Evolutionary conservation across 2,329 filamentous ascomycete genomes (phyloP), one percentile per base, ranked within the genome.

Genomic region (Nemania abortiva): DNA sequence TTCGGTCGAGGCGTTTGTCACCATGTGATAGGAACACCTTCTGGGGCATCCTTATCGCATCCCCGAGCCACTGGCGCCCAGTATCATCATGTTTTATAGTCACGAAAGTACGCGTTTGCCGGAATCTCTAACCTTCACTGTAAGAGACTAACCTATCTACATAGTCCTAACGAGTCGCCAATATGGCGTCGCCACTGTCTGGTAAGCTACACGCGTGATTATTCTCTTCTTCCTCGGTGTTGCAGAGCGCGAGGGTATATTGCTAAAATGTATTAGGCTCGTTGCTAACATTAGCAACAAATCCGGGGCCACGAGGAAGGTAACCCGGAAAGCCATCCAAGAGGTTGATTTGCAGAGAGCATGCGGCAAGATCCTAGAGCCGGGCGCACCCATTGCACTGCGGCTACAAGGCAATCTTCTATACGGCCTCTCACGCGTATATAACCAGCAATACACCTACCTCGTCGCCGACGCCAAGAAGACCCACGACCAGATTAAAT

Each of bases 131-230:
- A 6, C 31, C 11, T 34, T 47, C 10, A 3, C n/a, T 15, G 1
- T 24, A 47, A 22, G 1, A 39, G 31, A 6, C 63, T 72, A 31
- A 68, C 60, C 52, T 27, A 60, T 15, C 13, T 37, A 11, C 3
- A 45, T 65, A 91, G 89, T 99, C 68, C 88, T 99, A 64, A 96
- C 91, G 3, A 95, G 88, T 70, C 90, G 90, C 77, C 91, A 96
- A 79, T 92, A 98, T 87, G 96, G 96, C 65, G 92, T 99, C 66
- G 92, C 95, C 15, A 99, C 95, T 1, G 91, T 99, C 69, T 99
- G 96, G 95, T 97, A 85, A 76, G 88, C 65, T 24, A 13, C 52
- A 13, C 4, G 9, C 15, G 2, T 37, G 6, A 31, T 56, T 10
- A 18, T 34, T 42, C 34, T 5, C 22, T 18, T 24, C 42, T 18